These are phyloP conservation scores for Eucalyptus globulus DNA, from an alignment of 345 rosid genomes.

Conservation along the genomic window DNA sequence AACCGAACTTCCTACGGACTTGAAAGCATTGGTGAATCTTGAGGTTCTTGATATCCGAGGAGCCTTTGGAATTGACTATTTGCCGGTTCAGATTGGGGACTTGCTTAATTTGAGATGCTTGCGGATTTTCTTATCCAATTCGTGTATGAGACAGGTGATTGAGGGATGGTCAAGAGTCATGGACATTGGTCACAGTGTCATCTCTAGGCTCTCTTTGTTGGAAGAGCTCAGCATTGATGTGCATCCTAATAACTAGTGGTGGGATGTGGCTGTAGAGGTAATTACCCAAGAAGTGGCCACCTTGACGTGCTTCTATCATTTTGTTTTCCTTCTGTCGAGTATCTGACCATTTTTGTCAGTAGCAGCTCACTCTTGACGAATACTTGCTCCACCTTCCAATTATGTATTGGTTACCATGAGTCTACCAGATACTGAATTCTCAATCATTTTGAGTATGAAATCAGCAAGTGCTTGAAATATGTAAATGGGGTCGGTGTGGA, in stretches of 20 bases:
- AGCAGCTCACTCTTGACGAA: background rate
- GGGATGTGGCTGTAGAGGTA: background rate
- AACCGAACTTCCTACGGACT: background rate
- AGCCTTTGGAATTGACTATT: background rate
- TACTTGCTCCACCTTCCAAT: background rate
- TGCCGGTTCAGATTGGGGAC: background rate
- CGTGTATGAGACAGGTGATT: background rate
- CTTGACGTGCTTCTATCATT: background rate
- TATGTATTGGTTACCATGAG: constrained; percentile 1
- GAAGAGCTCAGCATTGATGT: constrained; percentile 15
- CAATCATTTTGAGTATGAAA: constrained; percentile 1
- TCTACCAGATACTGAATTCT: background rate
- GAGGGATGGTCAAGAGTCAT: background rate
- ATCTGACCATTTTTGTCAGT: background rate
- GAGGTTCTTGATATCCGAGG: constrained; percentile 12
- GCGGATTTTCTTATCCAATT: constrained; percentile 2
- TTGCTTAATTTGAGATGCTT: constrained; percentile 1
- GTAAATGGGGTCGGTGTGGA: background rate
- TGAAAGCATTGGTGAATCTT: background rate
- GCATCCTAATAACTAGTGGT: background rate
- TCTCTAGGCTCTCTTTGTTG: constrained; percentile 7
- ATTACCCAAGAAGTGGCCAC: background rate
- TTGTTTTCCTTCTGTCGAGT: background rate
- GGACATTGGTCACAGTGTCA: background rate
- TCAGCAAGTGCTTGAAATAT: constrained; percentile 4